Conservation (phyloP, 2,329 filamentous ascomycete genomes). For the Phaeosphaeriaceae sp. region DNA sequence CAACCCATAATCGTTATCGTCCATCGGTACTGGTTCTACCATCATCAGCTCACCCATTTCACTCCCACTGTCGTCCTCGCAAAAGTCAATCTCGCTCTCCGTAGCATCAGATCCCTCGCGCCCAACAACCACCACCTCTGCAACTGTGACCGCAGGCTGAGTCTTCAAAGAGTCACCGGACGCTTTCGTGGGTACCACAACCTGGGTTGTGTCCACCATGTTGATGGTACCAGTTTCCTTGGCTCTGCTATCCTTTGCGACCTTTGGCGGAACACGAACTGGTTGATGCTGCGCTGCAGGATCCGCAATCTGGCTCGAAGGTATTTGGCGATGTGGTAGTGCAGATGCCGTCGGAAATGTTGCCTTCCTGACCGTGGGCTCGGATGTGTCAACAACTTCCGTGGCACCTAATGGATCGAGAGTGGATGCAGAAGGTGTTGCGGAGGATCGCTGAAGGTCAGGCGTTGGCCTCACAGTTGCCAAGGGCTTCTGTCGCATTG, state of each 20-base stretch:
- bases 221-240: neutral
- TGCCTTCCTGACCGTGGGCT: neutral
- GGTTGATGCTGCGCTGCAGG: neutral
- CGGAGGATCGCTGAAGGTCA: neutral
- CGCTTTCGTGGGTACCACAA: neutral
- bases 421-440: neutral
- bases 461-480: neutral
- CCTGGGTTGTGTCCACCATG: neutral
- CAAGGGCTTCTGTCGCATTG: neutral
- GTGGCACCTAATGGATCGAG: conserved; percentile 1
- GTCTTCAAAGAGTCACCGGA: conserved; percentile 3
- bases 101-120: conserved; percentile 7
- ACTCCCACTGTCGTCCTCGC: conserved; percentile 19
- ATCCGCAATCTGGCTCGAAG: neutral
- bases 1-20: conserved; percentile 32
- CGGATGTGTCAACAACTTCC: neutral
- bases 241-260: neutral
- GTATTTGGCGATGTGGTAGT: neutral
- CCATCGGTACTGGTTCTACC: conserved; percentile 36
- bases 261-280: neutral
- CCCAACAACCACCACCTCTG: neutral
- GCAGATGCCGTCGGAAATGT: neutral
- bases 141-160: conserved; percentile 7
- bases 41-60: conserved; percentile 36
- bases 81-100: conserved; percentile 3